Evolutionary conservation across 495 filamentous ascomycete species (phyloP).

Genomic region (Xylaria bambusicola): DNA sequence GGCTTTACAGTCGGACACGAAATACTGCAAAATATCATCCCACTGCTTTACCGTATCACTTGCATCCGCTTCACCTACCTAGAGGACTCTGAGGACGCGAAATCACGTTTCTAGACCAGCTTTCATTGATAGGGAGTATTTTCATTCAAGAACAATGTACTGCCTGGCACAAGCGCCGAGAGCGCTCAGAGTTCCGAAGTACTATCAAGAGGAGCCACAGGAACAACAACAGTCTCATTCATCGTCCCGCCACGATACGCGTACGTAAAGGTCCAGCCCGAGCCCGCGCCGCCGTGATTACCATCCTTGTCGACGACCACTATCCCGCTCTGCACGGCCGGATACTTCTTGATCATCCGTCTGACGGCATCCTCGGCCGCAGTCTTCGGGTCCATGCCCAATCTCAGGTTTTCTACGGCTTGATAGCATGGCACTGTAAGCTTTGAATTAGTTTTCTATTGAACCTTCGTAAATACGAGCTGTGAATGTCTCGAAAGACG

Average conservation of each 20-base stretch:
- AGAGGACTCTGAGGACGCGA: too few relatives aligned
- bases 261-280: conserved; percentile 51
- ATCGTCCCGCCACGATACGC: conserved; percentile 46
- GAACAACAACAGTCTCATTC: conserved; percentile 43
- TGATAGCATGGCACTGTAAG: conserved; percentile 47
- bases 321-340: conserved; percentile 44
- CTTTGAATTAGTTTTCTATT: not conserved
- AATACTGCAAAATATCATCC: too few relatives aligned
- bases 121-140: too few relatives aligned
- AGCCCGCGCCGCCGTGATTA: conserved; percentile 47
- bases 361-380: conserved; percentile 49
- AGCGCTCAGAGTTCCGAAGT: conserved; percentile 18
- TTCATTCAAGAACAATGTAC: too few relatives aligned
- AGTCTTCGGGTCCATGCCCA: conserved; percentile 41
- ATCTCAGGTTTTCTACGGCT: conserved; percentile 48
- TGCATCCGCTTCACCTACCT: too few relatives aligned
- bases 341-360: conserved; percentile 48
- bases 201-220: conserved; percentile 31
- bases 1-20: too few relatives aligned
- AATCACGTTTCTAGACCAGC: too few relatives aligned
- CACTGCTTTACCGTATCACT: too few relatives aligned
- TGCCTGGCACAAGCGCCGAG: too few relatives aligned
- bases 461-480: too few relatives aligned
- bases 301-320: conserved; percentile 47
- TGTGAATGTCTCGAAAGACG: too few relatives aligned